Conservation (phyloP, 495 filamentous ascomycete species). For the Penicillium longicatenatum region DNA sequence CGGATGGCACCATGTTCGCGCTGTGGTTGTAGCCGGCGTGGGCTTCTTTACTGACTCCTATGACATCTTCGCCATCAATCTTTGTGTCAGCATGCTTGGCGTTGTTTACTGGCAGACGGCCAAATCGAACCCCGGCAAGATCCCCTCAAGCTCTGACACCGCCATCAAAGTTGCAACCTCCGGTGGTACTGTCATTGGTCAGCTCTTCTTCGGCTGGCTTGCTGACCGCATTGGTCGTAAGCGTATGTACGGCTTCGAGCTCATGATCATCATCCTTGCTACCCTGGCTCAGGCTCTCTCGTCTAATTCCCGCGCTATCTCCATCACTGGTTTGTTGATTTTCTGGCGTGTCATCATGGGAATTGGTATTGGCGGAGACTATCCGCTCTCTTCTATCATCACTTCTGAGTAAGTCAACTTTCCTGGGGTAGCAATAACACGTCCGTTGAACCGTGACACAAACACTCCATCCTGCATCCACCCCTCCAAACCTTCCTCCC, state of each 20-base stretch:
- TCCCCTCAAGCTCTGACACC: conserved; percentile 68
- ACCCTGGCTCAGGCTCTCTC: conserved; percentile 76
- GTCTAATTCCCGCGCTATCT: conserved; percentile 66
- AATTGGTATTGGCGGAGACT: conserved; percentile 83
- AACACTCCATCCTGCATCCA: conserved; percentile 37
- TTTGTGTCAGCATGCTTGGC: conserved; percentile 69
- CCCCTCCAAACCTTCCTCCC: neutral
- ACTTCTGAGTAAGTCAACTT: conserved; percentile 65
- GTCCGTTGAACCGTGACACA: conserved; percentile 55
- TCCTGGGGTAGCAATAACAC: conserved; percentile 55
- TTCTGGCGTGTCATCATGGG: conserved; percentile 92
- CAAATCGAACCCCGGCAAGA: conserved; percentile 46
- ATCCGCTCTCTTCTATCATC: conserved; percentile 82
- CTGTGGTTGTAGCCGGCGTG: conserved; percentile 76
- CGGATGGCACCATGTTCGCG: conserved; percentile 74
- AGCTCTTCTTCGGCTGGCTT: conserved; percentile 77
- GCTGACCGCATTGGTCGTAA: conserved; percentile 81
- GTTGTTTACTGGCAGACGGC: conserved; percentile 70
- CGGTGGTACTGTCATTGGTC: conserved; percentile 82
- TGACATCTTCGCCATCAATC: conserved; percentile 79
- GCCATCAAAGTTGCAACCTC: conserved; percentile 91
- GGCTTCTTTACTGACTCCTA: conserved; percentile 86
- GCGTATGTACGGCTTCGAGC: conserved; percentile 84
- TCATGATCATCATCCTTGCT: conserved; percentile 85
- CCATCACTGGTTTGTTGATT: conserved; percentile 74